Evolutionary conservation across 768 basidiomycete genomes (phyloP).

Genomic region (Naganishia kalamii): DNA sequence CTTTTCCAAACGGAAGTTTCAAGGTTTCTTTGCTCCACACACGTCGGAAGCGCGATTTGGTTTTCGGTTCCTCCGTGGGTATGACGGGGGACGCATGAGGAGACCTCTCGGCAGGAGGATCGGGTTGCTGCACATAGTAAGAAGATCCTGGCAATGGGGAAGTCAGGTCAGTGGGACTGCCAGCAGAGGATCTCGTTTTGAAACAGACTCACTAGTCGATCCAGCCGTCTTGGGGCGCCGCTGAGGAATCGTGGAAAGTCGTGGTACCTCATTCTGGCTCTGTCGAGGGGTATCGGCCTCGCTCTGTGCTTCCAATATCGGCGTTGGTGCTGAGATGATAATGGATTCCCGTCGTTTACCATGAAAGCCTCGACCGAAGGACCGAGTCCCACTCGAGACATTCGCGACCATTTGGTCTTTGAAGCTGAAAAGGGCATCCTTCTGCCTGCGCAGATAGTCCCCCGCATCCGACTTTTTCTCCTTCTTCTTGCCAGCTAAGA

Average conservation of each 20-base stretch:
- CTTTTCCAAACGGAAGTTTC: neutral
- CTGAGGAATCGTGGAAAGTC: neutral
- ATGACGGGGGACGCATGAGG: neutral
- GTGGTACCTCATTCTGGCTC: neutral
- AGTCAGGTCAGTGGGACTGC: neutral
- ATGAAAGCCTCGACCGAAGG: neutral
- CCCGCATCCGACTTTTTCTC: neutral
- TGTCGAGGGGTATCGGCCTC: neutral
- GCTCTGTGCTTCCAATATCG: neutral
- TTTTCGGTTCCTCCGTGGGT: neutral
- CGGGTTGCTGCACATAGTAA: neutral
- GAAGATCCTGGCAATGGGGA: neutral
- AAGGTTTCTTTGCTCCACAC: conserved; percentile 5
- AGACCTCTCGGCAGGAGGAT: neutral
- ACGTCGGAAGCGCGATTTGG: neutral
- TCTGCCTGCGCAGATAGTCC: neutral
- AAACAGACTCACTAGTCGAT: neutral
- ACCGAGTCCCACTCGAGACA: too few relatives aligned
- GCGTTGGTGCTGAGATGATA: neutral
- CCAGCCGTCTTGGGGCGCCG: neutral
- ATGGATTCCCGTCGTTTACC: neutral
- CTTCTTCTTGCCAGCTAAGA: neutral
- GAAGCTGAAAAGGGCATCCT: neutral
- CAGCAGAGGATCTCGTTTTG: too few relatives aligned
- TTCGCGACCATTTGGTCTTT: neutral